phyloP scores from a whole-genome alignment of 2,329 filamentous ascomycete genomes.

The Trichoderma cornu-damae region DNA sequence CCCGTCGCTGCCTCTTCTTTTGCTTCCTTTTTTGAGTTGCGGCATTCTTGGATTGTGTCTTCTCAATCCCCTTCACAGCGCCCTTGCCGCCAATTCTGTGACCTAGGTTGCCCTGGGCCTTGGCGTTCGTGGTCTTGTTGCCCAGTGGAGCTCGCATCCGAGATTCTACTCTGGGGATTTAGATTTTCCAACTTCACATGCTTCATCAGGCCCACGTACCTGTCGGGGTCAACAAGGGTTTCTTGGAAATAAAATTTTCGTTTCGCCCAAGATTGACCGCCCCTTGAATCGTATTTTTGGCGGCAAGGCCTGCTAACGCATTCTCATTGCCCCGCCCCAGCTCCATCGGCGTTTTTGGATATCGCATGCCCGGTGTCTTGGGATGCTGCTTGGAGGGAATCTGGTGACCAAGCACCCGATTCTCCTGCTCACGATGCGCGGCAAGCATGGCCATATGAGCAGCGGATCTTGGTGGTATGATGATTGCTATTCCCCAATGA shows the following conservation, averaged over 20 bases:
- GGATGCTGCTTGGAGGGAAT: constrained; percentile 69
- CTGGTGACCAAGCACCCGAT: constrained; percentile 71
- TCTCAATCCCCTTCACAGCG: constrained; percentile 55
- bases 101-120: constrained; percentile 63
- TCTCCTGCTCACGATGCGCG: constrained; percentile 79
- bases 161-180: constrained; percentile 22
- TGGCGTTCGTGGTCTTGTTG: constrained; percentile 95
- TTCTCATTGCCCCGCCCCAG: constrained; percentile 82
- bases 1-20: constrained; percentile 52
- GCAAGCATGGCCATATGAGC: constrained; percentile 57
- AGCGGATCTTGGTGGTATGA: neutral
- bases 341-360: constrained; percentile 77
- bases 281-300: constrained; percentile 44
- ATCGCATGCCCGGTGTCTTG: constrained; percentile 73
- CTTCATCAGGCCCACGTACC: constrained; percentile 48
- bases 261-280: constrained; percentile 51
- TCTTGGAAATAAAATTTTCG: constrained; percentile 46
- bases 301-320: constrained; percentile 40
- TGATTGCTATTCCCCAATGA: neutral
- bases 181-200: constrained; percentile 8
- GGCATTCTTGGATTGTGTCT: constrained; percentile 57
- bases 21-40: constrained; percentile 56
- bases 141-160: constrained; percentile 76
- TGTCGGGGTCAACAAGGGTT: constrained; percentile 69
- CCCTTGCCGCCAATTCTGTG: constrained; percentile 61